phyloP scores from a whole-genome alignment of 768 basidiomycete genomes.

The Pulveroboletus ravenelii region DNA sequence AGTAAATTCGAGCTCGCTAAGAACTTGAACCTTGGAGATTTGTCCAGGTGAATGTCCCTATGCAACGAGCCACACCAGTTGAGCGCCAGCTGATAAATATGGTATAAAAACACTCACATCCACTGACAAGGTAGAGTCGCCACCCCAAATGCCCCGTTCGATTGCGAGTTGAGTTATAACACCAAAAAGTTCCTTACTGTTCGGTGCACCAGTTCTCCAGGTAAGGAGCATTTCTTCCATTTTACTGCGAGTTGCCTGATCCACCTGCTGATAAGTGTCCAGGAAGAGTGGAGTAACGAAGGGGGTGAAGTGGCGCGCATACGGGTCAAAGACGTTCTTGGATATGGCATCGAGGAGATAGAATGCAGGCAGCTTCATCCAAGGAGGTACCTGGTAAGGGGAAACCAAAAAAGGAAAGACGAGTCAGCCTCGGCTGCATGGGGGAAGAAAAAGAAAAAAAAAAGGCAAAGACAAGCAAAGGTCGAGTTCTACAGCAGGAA shows the following conservation, averaged over 20 bases:
- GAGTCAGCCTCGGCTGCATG: conserved; percentile 55
- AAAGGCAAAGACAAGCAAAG: conserved; percentile 30
- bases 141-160: conserved; percentile 80
- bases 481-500: conserved; percentile 19
- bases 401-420: conserved; percentile 37
- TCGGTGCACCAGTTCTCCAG: conserved; percentile 85
- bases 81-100: neutral
- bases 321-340: conserved; percentile 93
- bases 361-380: conserved; percentile 89
- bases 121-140: conserved; percentile 36
- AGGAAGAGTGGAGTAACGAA: conserved; percentile 83
- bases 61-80: conserved; percentile 17
- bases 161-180: conserved; percentile 73
- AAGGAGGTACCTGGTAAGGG: conserved; percentile 67
- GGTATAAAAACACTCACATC: conserved; percentile 34
- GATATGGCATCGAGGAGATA: conserved; percentile 96
- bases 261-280: conserved; percentile 83
- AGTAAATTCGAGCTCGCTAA: conserved; percentile 78
- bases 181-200: conserved; percentile 81
- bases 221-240: conserved; percentile 98
- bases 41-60: conserved; percentile 38
- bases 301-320: conserved; percentile 77
- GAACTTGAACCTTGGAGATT: conserved; percentile 73
- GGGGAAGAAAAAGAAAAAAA: conserved; percentile 6
- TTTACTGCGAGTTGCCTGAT: conserved; percentile 78